A percentile compares a stretch with the other conserved stretches of the same genome.
Conservation (phyloP, 2,329 filamentous ascomycete species). For the Hypoxylon sp. region DNA sequence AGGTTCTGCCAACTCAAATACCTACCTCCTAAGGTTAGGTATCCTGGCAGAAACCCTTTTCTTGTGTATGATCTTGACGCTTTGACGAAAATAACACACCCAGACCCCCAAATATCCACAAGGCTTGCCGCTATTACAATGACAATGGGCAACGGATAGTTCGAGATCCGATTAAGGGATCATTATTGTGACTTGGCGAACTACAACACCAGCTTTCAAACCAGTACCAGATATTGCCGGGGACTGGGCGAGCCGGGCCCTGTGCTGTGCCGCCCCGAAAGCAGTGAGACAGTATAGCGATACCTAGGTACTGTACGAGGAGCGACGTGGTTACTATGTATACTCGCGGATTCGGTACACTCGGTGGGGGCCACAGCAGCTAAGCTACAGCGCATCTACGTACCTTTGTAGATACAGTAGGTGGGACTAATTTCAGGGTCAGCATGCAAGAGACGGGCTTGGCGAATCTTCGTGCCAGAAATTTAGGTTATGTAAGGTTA, state of each 20-base stretch:
- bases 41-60: slow-evolving; percentile 14
- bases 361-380: slow-evolving; percentile 29
- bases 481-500: slow-evolving; percentile 41
- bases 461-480: slow-evolving; percentile 43
- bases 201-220: slow-evolving; percentile 23
- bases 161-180: slow-evolving; percentile 37
- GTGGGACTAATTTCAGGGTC: slow-evolving; percentile 37
- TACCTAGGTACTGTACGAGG: slow-evolving; percentile 17
- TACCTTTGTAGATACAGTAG: slow-evolving; percentile 36
- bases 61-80: not conserved
- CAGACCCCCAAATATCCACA: not conserved
- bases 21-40: no score
- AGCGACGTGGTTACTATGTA: slow-evolving; percentile 26
- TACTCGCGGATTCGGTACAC: slow-evolving; percentile 31
- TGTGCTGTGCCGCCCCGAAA: slow-evolving; percentile 27
- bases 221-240: slow-evolving; percentile 31
- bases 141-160: slow-evolving; percentile 26
- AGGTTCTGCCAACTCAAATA: slow-evolving; percentile 22
- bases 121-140: slow-evolving; percentile 29
- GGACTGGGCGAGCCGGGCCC: slow-evolving; percentile 25
- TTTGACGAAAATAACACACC: not conserved
- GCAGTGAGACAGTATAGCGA: slow-evolving; percentile 16
- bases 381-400: slow-evolving; percentile 30
- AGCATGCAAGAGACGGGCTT: slow-evolving; percentile 47
- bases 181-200: slow-evolving; percentile 24